phyloP scores from a whole-genome alignment of 768 basidiomycete species.

The Trametes cinnabarina region DNA sequence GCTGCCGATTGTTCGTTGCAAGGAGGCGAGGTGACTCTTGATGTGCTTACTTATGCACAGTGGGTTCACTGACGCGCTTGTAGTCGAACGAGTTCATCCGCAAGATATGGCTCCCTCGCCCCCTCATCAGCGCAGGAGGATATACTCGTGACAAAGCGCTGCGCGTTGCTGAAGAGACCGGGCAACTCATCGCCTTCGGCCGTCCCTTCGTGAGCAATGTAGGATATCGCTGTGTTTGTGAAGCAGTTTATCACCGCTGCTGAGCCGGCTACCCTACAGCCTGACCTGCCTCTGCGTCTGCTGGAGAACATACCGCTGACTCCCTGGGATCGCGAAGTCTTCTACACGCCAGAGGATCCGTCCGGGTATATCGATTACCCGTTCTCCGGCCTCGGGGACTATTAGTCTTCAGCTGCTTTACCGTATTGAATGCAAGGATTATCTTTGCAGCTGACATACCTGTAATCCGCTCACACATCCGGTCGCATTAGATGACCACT shows the following conservation, averaged over 20 bases:
- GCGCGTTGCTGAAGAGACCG: constrained; percentile 15
- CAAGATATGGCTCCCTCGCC: constrained; percentile 23
- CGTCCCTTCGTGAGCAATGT: constrained; percentile 27
- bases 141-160: constrained; percentile 25
- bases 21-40: background rate
- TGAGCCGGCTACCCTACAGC: background rate
- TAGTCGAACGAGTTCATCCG: constrained; percentile 26
- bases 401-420: too few species aligned
- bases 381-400: background rate
- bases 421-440: too few species aligned
- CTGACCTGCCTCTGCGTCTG: constrained; percentile 13
- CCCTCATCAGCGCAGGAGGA: constrained; percentile 25
- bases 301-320: constrained; percentile 9
- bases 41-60: background rate
- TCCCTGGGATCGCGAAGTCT: constrained; percentile 5
- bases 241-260: too few species aligned
- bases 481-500: too few species aligned
- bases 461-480: too few species aligned
- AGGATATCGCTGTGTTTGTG: too few species aligned
- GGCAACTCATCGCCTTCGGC: constrained; percentile 26
- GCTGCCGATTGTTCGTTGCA: background rate
- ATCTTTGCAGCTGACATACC: too few species aligned
- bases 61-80: background rate
- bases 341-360: constrained; percentile 11
- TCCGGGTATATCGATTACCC: constrained; percentile 22